Evolutionary conservation across 2,329 filamentous ascomycete genomes (phyloP).

Genomic region (Xylaria multiplex): DNA sequence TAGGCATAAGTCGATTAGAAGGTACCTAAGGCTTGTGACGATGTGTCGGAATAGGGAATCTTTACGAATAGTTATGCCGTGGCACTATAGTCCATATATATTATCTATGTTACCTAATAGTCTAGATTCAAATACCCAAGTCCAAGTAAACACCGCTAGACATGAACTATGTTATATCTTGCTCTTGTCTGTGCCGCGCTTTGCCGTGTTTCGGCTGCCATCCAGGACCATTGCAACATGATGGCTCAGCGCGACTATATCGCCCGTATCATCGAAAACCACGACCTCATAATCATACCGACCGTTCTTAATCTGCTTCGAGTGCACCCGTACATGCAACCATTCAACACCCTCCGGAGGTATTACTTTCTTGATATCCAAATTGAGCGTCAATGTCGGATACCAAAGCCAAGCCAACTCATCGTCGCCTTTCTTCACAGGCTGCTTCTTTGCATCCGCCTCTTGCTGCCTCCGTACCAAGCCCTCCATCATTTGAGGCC

Average conservation of each 20-base stretch:
- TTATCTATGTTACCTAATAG: not conserved
- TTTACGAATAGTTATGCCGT: not conserved
- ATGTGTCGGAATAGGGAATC: not conserved
- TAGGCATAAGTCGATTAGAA: not conserved
- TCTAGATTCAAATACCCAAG: too few species aligned
- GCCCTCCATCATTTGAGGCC: slow-evolving; percentile 45
- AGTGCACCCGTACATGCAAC: slow-evolving; percentile 67
- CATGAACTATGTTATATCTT: slow-evolving; percentile 29
- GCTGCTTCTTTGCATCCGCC: not conserved
- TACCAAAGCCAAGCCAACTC: slow-evolving; percentile 63
- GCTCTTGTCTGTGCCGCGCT: slow-evolving; percentile 38
- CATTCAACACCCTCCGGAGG: slow-evolving; percentile 73
- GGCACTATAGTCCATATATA: not conserved
- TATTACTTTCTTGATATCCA: slow-evolving; percentile 77
- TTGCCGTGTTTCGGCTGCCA: slow-evolving; percentile 45
- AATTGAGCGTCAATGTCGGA: slow-evolving; percentile 72
- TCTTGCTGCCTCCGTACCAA: slow-evolving; percentile 30
- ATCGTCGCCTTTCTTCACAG: not conserved
- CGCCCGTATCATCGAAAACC: slow-evolving; percentile 43
- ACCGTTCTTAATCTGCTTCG: slow-evolving; percentile 43
- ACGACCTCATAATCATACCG: slow-evolving; percentile 47
- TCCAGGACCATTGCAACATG: slow-evolving; percentile 47
- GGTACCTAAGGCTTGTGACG: not conserved
- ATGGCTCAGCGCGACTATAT: slow-evolving; percentile 48
- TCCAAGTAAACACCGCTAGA: not conserved